A percentile compares a stretch with the other conserved stretches of the same genome.
Evolutionary conservation across 176 grass and related monocot genomes (phyloP).

Genomic region (Oryza coarctata): DNA sequence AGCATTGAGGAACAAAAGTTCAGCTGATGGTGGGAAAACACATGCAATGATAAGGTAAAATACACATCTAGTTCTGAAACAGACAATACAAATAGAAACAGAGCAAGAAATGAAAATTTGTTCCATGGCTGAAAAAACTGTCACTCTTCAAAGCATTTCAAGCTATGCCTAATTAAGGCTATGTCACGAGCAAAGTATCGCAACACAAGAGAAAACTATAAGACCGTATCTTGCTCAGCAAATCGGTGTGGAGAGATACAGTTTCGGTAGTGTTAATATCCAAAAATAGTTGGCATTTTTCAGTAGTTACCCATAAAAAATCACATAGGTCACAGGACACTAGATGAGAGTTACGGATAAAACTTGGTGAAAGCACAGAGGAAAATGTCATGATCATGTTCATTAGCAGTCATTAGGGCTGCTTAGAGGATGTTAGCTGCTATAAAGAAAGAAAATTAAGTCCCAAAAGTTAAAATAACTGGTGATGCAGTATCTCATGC

Average conservation of each 20-base stretch:
- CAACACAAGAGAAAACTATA: neutral
- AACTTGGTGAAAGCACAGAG: neutral
- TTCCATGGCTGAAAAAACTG: slow-evolving; percentile 18
- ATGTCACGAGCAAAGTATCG: neutral
- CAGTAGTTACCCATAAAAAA: slow-evolving; percentile 16
- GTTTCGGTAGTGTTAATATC: neutral
- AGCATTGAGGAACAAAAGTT: slow-evolving; percentile 47
- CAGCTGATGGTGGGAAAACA: slow-evolving; percentile 7
- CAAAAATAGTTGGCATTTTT: neutral
- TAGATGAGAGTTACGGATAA: neutral
- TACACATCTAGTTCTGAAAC: slow-evolving; percentile 17
- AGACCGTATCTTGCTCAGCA: neutral
- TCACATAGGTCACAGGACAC: neutral
- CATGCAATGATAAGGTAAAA: slow-evolving; percentile 22
- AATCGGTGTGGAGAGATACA: neutral
- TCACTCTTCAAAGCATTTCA: neutral
- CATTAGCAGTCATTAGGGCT: neutral
- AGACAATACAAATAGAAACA: slow-evolving; percentile 10
- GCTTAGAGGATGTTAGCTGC: neutral
- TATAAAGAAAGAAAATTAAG: slow-evolving; percentile 2
- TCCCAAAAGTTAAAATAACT: neutral
- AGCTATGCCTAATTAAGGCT: slow-evolving; percentile 16
- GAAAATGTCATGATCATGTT: neutral
- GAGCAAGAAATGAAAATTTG: neutral
- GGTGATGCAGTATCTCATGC: neutral